These are phyloP conservation scores for Globisporangium echinulatum DNA, from an alignment of 352 stramenopile genomes.

Conservation along the genomic window DNA sequence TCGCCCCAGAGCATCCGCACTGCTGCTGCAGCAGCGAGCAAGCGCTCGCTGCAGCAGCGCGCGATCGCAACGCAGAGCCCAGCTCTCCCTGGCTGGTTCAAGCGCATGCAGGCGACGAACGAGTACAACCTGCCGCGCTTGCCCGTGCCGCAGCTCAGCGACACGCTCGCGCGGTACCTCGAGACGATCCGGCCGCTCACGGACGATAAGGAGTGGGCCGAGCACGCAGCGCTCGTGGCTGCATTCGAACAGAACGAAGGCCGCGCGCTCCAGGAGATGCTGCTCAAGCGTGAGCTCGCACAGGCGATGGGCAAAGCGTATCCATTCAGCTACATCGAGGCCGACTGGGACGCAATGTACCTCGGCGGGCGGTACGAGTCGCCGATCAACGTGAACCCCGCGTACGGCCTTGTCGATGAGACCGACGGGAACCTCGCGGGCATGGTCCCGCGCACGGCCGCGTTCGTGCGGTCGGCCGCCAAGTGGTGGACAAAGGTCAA, in stretches of 20 bases:
- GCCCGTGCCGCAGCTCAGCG: constrained; percentile 84
- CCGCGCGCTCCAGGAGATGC: constrained; percentile 45
- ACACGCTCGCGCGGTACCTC: constrained; percentile 87
- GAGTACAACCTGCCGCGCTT: constrained; percentile 76
- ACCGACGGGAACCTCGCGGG: constrained; percentile 65
- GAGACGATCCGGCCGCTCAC: constrained; percentile 77
- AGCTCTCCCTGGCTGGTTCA: constrained; percentile 39
- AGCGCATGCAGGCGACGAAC: constrained; percentile 68
- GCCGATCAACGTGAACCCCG: constrained; percentile 90
- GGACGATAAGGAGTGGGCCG: constrained; percentile 46
- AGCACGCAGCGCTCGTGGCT: constrained; percentile 57
- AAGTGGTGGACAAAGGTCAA: constrained; percentile 90
- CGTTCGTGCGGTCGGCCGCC: constrained; percentile 73
- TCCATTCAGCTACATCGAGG: constrained; percentile 92
- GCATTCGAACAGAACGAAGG: constrained; percentile 48
- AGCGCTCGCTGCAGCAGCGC: background rate
- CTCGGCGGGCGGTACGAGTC: constrained; percentile 83
- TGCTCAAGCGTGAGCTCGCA: constrained; percentile 67
- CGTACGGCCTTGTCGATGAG: constrained; percentile 81
- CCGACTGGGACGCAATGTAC: constrained; percentile 91
- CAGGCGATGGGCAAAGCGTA: constrained; percentile 80
- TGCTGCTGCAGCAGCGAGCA: background rate
- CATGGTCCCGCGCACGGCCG: constrained; percentile 62
- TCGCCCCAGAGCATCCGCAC: constrained; percentile 3
- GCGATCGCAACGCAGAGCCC: constrained; percentile 21